Percentiles rank a stretch among this genome's conserved stretches.
These are phyloP conservation scores for Kwoniella sp. DNA, from an alignment of 768 basidiomycete species.

Conservation along the genomic window DNA sequence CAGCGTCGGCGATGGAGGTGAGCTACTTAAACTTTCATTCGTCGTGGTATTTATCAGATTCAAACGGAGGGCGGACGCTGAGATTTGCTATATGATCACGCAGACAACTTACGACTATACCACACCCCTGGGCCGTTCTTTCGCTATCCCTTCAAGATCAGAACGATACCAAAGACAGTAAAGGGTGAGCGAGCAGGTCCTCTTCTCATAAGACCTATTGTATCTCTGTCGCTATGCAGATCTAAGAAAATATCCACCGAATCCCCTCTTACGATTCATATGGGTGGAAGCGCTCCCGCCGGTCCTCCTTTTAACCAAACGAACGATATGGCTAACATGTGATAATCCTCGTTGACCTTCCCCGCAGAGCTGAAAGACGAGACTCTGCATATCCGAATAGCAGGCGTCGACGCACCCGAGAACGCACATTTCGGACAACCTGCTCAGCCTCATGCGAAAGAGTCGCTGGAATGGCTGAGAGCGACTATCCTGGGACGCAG, in stretches of 20 bases:
- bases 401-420: conserved; percentile 92
- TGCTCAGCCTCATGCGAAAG: conserved; percentile 72
- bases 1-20: conserved; percentile 50
- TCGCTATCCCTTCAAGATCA: conserved; percentile 71
- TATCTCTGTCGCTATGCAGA: too few relatives aligned
- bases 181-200: too few relatives aligned
- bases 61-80: too few relatives aligned
- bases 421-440: conserved; percentile 81
- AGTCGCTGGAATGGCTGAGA: conserved; percentile 67
- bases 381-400: conserved; percentile 84
- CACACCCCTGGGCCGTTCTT: conserved; percentile 81
- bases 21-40: too few relatives aligned
- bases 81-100: conserved; percentile 2
- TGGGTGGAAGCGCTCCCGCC: neutral
- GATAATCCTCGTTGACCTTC: conserved; percentile 1
- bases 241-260: too few relatives aligned
- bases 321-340: too few relatives aligned
- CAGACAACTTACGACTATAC: conserved; percentile 83
- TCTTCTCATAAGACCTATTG: too few relatives aligned
- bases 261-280: too few relatives aligned
- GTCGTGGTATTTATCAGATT: too few relatives aligned
- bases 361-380: conserved; percentile 70
- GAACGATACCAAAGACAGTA: conserved; percentile 63
- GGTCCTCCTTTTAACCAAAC: neutral
- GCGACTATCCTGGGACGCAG: conserved; percentile 52